Percentiles rank a stretch among this genome's conserved stretches.
These are phyloP conservation scores for Phytophthora crassamura DNA, from an alignment of 352 stramenopile species.

Conservation along the genomic window DNA sequence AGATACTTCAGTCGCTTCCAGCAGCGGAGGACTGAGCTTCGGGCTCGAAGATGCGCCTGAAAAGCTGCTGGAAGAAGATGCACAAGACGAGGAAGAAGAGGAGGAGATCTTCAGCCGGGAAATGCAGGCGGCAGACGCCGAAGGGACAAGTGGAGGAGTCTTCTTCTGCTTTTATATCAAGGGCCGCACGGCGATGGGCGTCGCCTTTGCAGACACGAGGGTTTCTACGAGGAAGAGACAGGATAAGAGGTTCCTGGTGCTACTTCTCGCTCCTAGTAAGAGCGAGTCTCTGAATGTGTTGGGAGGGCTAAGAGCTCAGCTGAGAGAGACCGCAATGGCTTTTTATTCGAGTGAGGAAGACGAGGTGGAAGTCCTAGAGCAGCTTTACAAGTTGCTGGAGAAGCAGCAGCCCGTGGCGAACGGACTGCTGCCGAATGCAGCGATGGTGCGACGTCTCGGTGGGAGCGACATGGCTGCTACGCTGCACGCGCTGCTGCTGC, in stretches of 20 bases:
- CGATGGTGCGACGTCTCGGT: conserved; percentile 52
- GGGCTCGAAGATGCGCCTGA: conserved; percentile 32
- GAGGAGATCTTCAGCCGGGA: conserved; percentile 82
- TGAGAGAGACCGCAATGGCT: conserved; percentile 35
- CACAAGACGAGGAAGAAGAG: conserved; percentile 55
- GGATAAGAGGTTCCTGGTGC: conserved; percentile 54
- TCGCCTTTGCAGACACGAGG: conserved; percentile 55
- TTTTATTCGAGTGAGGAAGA: conserved; percentile 41
- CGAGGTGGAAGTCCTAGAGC: conserved; percentile 47
- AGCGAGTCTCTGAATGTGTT: conserved; percentile 20
- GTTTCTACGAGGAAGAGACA: conserved; percentile 48
- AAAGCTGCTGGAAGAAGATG: conserved; percentile 13
- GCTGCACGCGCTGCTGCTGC: conserved; percentile 71
- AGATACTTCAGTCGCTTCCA: not conserved
- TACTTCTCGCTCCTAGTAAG: conserved; percentile 30
- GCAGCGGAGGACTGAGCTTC: conserved; percentile 15
- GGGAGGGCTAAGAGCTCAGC: conserved; percentile 48
- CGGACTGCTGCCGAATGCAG: conserved; percentile 53
- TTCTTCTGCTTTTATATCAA: conserved; percentile 58
- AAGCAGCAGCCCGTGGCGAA: conserved; percentile 52
- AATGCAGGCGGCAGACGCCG: conserved; percentile 42
- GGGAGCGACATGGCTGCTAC: conserved; percentile 71
- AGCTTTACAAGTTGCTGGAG: conserved; percentile 33
- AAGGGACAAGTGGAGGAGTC: conserved; percentile 31
- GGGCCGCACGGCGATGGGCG: conserved; percentile 39